A percentile compares a stretch with the other conserved stretches of the same genome.
These are phyloP conservation scores for Brettanomyces nanus DNA, from an alignment of 805 yeast species.

Conservation along the genomic window DNA sequence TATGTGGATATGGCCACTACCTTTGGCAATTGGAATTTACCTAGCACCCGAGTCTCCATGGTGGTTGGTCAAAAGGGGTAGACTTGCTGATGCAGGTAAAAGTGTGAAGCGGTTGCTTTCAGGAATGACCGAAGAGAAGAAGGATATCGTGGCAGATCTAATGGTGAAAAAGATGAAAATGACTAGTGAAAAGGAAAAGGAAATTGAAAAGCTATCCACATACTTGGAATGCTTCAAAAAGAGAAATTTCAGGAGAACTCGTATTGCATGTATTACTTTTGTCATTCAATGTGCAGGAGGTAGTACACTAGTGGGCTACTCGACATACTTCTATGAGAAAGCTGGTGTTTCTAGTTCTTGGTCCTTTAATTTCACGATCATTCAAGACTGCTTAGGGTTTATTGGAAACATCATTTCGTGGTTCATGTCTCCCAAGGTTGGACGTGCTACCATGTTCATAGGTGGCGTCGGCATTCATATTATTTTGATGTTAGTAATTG, in stretches of 20 bases:
- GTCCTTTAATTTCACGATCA: slow-evolving; percentile 18
- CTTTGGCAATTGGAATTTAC: slow-evolving; percentile 24
- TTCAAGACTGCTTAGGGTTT: slow-evolving; percentile 26
- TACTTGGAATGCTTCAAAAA: slow-evolving; percentile 40
- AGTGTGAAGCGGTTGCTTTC: not conserved
- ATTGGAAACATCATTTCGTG: slow-evolving; percentile 28
- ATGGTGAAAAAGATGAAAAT: slow-evolving; percentile 7
- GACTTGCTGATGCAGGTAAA: slow-evolving; percentile 5
- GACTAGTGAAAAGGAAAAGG: slow-evolving; percentile 17
- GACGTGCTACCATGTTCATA: slow-evolving; percentile 1
- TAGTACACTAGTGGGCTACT: slow-evolving; percentile 55
- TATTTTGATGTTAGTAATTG: slow-evolving; percentile 1
- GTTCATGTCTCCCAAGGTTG: slow-evolving; percentile 13
- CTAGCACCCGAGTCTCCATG: slow-evolving; percentile 56
- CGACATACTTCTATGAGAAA: slow-evolving; percentile 31
- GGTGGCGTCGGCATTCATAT: not conserved
- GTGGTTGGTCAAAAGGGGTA: slow-evolving; percentile 41
- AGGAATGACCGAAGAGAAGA: not conserved
- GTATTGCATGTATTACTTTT: slow-evolving; percentile 19
- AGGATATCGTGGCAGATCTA: slow-evolving; percentile 4
- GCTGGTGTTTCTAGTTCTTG: slow-evolving; percentile 10
- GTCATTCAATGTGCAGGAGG: slow-evolving; percentile 18
- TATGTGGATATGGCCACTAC: slow-evolving; percentile 54
- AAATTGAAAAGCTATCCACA: slow-evolving; percentile 8
- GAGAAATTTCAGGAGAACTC: slow-evolving; percentile 42